Evolutionary conservation across 441 rosid species (phyloP), one percentile per base, ranked within the genome.

Genomic region (Erysimum cheiri): DNA sequence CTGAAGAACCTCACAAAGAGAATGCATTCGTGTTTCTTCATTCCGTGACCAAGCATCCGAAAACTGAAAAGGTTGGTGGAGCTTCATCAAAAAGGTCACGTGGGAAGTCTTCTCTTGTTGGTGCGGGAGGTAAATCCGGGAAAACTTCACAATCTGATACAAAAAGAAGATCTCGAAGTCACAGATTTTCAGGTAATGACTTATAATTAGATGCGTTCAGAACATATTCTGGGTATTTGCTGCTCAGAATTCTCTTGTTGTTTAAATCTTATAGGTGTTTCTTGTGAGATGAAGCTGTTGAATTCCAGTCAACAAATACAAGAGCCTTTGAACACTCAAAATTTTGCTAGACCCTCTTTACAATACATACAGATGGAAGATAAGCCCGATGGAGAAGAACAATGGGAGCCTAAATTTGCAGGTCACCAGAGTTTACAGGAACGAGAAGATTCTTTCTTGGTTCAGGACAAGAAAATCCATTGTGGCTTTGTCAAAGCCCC

Each of bases 401-500:
- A 77, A 48, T 92, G 95, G 96, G 83, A 80, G 64, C 95, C 96
- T 54, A 88, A 83, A 82, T 92, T 92, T 80, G 89, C 93, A 19
- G 98, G 98, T 71, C 93, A 90, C 74, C 97, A 88, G 75, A 85
- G 77, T 81, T 81, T 88, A 47, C 80, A 79, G 73, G 89, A 86
- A 63, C 81, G 88, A 52, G 92, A 85, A 73, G 82, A 82, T 43
- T 88, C 93, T 29, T 90, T 88, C 82, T 67, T 84, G 73, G 92
- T 79, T 12, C 89, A 61, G 56, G 92, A 90, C 61, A 80, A 90
- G 72, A 87, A 80, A 71, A 81, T 90, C 72, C 85, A 90, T 56
- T 90, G 97, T 83, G 96, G 96, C 8, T 93, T 93, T 84, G 89
- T 93, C 63, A 88, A 81, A 82, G 82, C 84, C 62, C 92, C 96